Percentiles rank a stretch among this genome's conserved stretches.
Evolutionary conservation across 2,329 filamentous ascomycete species (phyloP).

Genomic region (Neoscytalidium dimidiatum): DNA sequence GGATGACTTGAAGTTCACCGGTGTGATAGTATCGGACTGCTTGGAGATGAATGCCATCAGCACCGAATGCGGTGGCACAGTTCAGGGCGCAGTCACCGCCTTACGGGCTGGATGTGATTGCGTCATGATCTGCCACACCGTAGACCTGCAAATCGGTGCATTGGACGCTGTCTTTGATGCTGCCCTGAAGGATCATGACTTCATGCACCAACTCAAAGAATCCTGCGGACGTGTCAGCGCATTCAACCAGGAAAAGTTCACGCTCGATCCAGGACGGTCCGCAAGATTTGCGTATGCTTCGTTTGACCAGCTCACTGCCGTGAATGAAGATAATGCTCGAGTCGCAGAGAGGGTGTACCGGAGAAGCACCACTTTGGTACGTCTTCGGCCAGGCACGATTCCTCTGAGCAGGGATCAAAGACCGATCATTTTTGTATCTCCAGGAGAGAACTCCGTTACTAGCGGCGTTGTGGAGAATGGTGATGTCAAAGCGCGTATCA

Average conservation of each 20-base stretch:
- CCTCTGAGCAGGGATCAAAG: background rate
- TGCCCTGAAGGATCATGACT: background rate
- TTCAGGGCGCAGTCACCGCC: slow-evolving; percentile 9
- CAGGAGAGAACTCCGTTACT: background rate
- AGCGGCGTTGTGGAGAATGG: slow-evolving; percentile 13
- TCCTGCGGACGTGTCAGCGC: background rate
- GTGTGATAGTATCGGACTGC: slow-evolving; percentile 14
- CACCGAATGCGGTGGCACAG: slow-evolving; percentile 15
- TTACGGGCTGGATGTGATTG: slow-evolving; percentile 6
- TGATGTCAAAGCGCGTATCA: background rate
- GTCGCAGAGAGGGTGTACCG: background rate
- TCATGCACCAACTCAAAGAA: background rate
- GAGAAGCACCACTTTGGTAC: background rate
- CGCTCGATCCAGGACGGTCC: background rate
- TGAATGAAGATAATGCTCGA: background rate
- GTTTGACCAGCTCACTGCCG: background rate
- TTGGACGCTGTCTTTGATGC: background rate
- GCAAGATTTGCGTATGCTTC: background rate
- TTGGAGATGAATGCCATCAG: slow-evolving; percentile 19
- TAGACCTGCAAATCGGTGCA: slow-evolving; percentile 4
- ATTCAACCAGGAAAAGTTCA: background rate
- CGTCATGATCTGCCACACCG: slow-evolving; percentile 19
- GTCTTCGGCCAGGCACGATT: background rate
- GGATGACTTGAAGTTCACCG: background rate
- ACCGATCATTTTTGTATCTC: background rate